phyloP scores from a whole-genome alignment of 2,329 filamentous ascomycete species.

The Beauveria brongniartii region DNA sequence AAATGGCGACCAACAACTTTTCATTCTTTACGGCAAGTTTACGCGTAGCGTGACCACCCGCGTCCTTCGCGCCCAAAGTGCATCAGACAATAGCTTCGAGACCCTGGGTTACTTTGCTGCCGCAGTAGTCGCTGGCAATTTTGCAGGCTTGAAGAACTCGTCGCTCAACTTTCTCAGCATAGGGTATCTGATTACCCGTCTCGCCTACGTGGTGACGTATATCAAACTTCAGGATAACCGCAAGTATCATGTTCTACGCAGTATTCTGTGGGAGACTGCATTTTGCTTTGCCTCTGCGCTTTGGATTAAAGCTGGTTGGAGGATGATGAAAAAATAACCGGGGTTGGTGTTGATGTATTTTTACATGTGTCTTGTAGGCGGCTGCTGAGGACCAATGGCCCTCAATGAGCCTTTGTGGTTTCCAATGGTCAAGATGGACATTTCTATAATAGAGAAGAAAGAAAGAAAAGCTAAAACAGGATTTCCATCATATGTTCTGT shows the following conservation, averaged over 20 bases:
- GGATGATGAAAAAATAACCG: not conserved
- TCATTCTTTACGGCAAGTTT: not conserved
- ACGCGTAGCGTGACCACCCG: constrained; percentile 9
- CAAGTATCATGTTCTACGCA: constrained; percentile 24
- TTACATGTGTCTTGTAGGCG: not conserved
- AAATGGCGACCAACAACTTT: not conserved
- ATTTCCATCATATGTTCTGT: not conserved
- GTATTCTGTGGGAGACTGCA: constrained; percentile 21
- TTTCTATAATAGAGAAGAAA: not conserved
- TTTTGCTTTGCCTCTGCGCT: not conserved
- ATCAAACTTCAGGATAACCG: constrained; percentile 30
- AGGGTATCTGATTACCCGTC: constrained; percentile 26
- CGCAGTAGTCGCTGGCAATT: constrained; percentile 30
- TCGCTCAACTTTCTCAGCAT: constrained; percentile 26
- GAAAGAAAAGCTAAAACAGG: not conserved
- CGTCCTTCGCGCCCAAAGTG: constrained; percentile 41
- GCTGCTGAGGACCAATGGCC: not conserved
- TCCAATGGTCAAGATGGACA: no score
- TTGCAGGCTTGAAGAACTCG: constrained; percentile 22
- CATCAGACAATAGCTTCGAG: constrained; percentile 27
- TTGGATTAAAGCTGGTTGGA: not conserved
- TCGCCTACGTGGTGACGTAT: constrained; percentile 28
- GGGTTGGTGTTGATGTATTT: not conserved
- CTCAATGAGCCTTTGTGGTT: no score
- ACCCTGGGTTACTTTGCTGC: constrained; percentile 26